Evolutionary conservation across 228 moss, liverwort and hornwort species (phyloP), one percentile per base, ranked within the genome.

Genomic region (Sphagnum magellanicum): DNA sequence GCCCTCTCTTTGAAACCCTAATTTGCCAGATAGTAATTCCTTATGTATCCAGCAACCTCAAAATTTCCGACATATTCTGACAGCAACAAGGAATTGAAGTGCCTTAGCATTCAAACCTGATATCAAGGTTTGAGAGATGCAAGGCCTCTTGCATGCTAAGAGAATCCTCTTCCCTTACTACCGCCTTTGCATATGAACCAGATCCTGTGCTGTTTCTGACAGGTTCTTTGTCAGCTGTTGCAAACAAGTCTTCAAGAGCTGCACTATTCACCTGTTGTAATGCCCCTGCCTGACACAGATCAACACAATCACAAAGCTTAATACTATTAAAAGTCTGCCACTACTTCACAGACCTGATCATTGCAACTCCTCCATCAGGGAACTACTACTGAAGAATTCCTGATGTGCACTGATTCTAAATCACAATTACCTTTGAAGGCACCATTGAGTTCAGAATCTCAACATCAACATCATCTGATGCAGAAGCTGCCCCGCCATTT

Each of bases 131-230:
- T 63, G 98, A 98, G 3, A 93, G 72, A 72, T 93, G 93, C 89
- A 98, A 84, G 16, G 98, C 98, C 74, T 98, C 94, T 75, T 98
- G 89, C 93, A 98, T 90, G 65, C 83, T 83, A 63, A 79, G 67
- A 60, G 87, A 85, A 70, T 92, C 92, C 63, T 96, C 91, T 68
- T 87, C 87, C 51, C 77, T 55, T 5, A 1, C 68, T 55, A 75
- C 70, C 4, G 79, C 74, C 58, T 74, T 61, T 51, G 69, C 48
- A 67, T 48, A 53, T 57, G 74, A 83, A 14, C 78, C 88, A 69
- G 75, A 51, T 49, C 76, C 81, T 66, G 77, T 71, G 61, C 66
- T 65, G 73, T 52, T 15, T 6, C 59, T 63, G 47, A 79, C 71
- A 13, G 75, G 77, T 66, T 88, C 92, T 15, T 80, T 93, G 67